These are phyloP conservation scores for Rhizopogon salebrosus DNA, from an alignment of 768 basidiomycete genomes.

Conservation along the genomic window DNA sequence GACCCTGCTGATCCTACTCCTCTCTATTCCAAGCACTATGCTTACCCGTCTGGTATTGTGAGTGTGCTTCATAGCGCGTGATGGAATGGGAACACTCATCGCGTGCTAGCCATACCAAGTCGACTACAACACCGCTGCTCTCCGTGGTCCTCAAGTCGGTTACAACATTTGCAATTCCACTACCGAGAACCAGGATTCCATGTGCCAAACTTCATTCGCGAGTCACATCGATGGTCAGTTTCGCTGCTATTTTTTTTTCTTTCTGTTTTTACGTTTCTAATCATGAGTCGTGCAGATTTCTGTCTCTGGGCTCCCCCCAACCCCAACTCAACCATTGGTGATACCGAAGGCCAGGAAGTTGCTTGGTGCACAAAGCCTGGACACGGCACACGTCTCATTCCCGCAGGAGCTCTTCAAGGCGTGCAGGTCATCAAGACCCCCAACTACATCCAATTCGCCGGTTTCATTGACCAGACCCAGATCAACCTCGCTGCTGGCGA, in stretches of 20 bases:
- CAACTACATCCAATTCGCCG: slow-evolving; percentile 56
- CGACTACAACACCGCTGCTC: slow-evolving; percentile 31
- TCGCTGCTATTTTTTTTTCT: background rate
- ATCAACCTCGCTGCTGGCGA: slow-evolving; percentile 51
- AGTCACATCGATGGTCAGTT: slow-evolving; percentile 47
- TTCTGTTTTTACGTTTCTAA: slow-evolving; percentile 23
- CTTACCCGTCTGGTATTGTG: slow-evolving; percentile 41
- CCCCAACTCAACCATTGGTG: slow-evolving; percentile 51
- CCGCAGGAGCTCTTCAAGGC: slow-evolving; percentile 56
- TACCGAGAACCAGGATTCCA: slow-evolving; percentile 53
- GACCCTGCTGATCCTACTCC: slow-evolving; percentile 41
- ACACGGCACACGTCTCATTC: slow-evolving; percentile 70
- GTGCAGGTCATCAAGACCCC: slow-evolving; percentile 59
- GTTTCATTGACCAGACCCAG: slow-evolving; percentile 54
- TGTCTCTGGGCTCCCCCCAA: slow-evolving; percentile 59
- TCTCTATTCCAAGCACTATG: slow-evolving; percentile 40
- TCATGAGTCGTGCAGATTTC: slow-evolving; percentile 44
- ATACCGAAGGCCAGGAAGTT: slow-evolving; percentile 66
- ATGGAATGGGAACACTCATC: background rate
- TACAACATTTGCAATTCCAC: slow-evolving; percentile 68
- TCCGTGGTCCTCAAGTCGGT: slow-evolving; percentile 55
- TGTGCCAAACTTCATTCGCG: slow-evolving; percentile 67
- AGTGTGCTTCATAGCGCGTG: slow-evolving; percentile 5
- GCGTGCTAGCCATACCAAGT: slow-evolving; percentile 44
- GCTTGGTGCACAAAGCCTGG: slow-evolving; percentile 74